Conservation (phyloP, 257 asterid species). For the Solanum pimpinellifolium region DNA sequence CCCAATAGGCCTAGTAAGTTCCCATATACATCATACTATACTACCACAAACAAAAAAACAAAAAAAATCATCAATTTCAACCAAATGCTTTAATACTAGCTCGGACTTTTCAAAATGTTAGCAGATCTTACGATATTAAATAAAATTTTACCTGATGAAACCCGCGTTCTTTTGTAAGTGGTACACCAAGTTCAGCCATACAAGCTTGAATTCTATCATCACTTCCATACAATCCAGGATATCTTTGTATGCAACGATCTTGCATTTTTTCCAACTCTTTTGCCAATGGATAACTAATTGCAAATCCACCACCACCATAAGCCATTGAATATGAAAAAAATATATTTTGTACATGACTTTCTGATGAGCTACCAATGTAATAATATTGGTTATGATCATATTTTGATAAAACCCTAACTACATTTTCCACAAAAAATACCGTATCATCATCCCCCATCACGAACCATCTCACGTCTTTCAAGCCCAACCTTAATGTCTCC, state of each 20-base stretch:
- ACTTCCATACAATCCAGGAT: slow-evolving; percentile 61
- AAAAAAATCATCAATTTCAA: neutral
- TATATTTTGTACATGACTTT: slow-evolving; percentile 62
- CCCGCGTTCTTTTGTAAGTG: slow-evolving; percentile 64
- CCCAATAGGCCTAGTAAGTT: slow-evolving; percentile 55
- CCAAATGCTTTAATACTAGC: neutral
- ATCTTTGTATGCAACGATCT: slow-evolving; percentile 51
- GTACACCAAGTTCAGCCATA: slow-evolving; percentile 77
- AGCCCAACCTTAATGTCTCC: slow-evolving; percentile 38
- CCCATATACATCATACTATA: slow-evolving; percentile 62
- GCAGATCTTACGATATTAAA: neutral
- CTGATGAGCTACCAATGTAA: slow-evolving; percentile 55
- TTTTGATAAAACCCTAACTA: slow-evolving; percentile 37
- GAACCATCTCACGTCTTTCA: slow-evolving; percentile 52
- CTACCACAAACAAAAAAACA: neutral
- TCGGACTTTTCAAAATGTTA: neutral
- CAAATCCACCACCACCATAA: slow-evolving; percentile 70
- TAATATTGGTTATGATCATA: slow-evolving; percentile 55
- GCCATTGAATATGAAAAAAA: slow-evolving; percentile 64
- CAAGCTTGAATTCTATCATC: slow-evolving; percentile 73
- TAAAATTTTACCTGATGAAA: slow-evolving; percentile 51
- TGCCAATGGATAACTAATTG: slow-evolving; percentile 59
- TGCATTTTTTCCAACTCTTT: slow-evolving; percentile 54
- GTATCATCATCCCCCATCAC: slow-evolving; percentile 78
- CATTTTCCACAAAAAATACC: slow-evolving; percentile 46